Evolutionary conservation across 2,329 filamentous ascomycete genomes (phyloP).

Genomic region (Dactylellina sp.): DNA sequence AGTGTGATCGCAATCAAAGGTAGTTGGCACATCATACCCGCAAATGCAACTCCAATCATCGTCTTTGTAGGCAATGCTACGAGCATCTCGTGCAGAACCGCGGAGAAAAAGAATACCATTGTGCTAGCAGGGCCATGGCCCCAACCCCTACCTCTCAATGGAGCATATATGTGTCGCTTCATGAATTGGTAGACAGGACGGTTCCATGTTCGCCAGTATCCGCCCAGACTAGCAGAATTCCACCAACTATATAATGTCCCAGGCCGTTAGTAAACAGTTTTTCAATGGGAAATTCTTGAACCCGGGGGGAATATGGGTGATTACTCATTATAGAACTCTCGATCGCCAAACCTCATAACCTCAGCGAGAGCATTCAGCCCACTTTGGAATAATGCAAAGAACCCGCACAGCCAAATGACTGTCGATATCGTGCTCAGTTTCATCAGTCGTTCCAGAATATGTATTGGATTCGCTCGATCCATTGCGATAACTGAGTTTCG

Average conservation of each 20-base stretch:
- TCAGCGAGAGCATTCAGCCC: conserved; percentile 92
- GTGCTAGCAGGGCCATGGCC: conserved; percentile 77
- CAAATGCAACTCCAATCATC: conserved; percentile 89
- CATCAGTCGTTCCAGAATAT: conserved; percentile 88
- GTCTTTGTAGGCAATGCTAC: conserved; percentile 96
- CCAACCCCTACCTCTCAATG: conserved; percentile 86
- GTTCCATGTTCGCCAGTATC: conserved; percentile 95
- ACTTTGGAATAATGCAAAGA: conserved; percentile 96
- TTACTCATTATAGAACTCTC: conserved; percentile 88
- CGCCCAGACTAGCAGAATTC: conserved; percentile 87
- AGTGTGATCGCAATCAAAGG: conserved; percentile 86
- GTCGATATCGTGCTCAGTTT: conserved; percentile 96
- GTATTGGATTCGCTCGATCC: conserved; percentile 79
- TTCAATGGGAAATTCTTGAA: neutral
- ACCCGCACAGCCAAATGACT: conserved; percentile 85
- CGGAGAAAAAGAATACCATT: conserved; percentile 88
- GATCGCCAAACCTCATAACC: conserved; percentile 87
- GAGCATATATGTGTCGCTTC: conserved; percentile 91
- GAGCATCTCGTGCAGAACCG: conserved; percentile 87
- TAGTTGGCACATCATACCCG: conserved; percentile 93
- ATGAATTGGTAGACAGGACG: conserved; percentile 98
- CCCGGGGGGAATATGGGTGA: neutral
- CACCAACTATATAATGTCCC: conserved; percentile 73
- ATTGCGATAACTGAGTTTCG: conserved; percentile 92
- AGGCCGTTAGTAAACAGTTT: neutral